Evolutionary conservation across 306 rosid genomes (phyloP).

Genomic region (Malus orientalis): DNA sequence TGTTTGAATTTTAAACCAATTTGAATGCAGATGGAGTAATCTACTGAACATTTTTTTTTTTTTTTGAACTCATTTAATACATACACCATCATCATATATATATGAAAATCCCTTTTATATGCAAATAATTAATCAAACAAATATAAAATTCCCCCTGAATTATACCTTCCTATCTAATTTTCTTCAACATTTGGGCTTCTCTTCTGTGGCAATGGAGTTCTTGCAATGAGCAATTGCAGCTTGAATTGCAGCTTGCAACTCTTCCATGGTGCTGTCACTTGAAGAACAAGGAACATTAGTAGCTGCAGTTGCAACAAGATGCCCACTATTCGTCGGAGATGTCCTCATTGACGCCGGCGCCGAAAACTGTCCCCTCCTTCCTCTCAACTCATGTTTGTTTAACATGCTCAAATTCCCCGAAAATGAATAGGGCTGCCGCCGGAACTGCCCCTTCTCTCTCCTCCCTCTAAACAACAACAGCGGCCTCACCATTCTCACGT

Average conservation of each 20-base stretch:
- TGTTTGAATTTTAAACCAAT: neutral
- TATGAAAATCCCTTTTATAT: conserved; percentile 5
- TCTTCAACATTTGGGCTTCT: conserved; percentile 33
- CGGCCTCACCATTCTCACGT: conserved; percentile 52
- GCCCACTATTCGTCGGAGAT: conserved; percentile 86
- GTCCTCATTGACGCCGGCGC: conserved; percentile 97
- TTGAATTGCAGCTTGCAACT: conserved; percentile 95
- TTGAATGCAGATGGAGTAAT: neutral
- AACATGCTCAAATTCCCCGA: conserved; percentile 56
- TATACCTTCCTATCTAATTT: neutral
- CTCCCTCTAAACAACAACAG: conserved; percentile 35
- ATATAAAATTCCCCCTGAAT: neutral
- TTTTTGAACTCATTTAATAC: conserved; percentile 1
- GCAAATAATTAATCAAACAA: neutral
- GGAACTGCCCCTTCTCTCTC: conserved; percentile 39
- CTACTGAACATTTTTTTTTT: neutral
- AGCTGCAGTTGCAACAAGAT: conserved; percentile 39
- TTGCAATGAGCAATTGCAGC: conserved; percentile 99
- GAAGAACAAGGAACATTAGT: conserved; percentile 35
- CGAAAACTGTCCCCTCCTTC: conserved; percentile 63
- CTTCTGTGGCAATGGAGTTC: conserved; percentile 68
- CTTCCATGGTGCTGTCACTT: conserved; percentile 89
- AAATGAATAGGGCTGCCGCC: conserved; percentile 50
- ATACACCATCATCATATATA: neutral
- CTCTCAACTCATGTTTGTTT: conserved; percentile 42